Conservation (phyloP, 2,329 filamentous ascomycete species). For the Lojkania enalia region DNA sequence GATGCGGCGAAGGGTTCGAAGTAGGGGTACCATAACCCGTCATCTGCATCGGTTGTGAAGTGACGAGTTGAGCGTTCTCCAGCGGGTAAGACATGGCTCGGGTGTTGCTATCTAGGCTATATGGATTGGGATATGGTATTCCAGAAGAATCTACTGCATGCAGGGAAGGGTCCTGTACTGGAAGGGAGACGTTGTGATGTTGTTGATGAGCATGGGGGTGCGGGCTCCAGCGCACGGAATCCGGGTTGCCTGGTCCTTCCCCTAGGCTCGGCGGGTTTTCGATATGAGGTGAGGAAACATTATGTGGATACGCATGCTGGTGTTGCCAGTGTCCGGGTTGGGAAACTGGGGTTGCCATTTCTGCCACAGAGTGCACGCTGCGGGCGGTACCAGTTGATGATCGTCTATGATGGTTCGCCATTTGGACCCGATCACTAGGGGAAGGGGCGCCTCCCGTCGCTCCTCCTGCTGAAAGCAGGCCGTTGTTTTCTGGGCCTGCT, state of each 20-base stretch:
- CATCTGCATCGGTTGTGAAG: constrained; percentile 43
- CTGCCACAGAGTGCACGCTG: constrained; percentile 42
- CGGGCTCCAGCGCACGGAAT: constrained; percentile 39
- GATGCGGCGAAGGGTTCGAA: constrained; percentile 41
- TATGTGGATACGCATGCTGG: constrained; percentile 38
- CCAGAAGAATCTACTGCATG: constrained; percentile 34
- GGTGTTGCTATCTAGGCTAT: constrained; percentile 43
- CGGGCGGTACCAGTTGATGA: constrained; percentile 44
- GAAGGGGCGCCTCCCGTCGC: constrained; percentile 38
- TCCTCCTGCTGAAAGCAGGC: constrained; percentile 26
- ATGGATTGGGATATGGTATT: constrained; percentile 41
- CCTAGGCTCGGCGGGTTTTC: constrained; percentile 34
- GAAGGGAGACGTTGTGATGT: constrained; percentile 39
- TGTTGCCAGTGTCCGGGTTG: constrained; percentile 44
- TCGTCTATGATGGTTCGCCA: constrained; percentile 43
- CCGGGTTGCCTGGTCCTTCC: constrained; percentile 34
- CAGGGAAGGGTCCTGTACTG: constrained; percentile 36
- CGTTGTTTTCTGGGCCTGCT: constrained; percentile 19
- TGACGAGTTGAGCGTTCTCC: constrained; percentile 42
- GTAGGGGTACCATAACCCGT: constrained; percentile 43
- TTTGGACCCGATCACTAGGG: constrained; percentile 45
- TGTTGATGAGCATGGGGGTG: constrained; percentile 38
- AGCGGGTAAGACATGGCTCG: constrained; percentile 46
- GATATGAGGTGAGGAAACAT: constrained; percentile 41
- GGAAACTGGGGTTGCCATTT: constrained; percentile 41